phyloP scores from a whole-genome alignment of 129 eudicot genomes.

The Tagetes patula region DNA sequence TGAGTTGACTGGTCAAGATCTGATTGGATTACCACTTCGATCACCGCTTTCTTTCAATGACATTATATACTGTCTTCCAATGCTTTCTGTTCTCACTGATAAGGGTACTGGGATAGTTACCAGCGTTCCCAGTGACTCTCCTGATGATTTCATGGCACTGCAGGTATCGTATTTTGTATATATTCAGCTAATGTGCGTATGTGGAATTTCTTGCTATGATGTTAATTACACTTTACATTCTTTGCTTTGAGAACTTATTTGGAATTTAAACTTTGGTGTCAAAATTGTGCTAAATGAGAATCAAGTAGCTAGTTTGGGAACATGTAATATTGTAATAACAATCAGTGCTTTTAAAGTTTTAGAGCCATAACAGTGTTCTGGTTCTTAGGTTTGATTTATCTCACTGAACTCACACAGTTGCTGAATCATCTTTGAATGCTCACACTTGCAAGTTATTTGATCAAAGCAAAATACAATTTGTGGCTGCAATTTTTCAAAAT shows the following conservation, averaged over 20 bases:
- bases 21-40: constrained; percentile 73
- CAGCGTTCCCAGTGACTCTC: constrained; percentile 92
- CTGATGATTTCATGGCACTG: constrained; percentile 83
- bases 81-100: constrained; percentile 82
- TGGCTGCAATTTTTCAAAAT: background rate
- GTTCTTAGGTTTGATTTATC: background rate
- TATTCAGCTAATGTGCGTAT: background rate
- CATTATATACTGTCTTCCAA: constrained; percentile 72
- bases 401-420: background rate
- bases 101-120: constrained; percentile 93
- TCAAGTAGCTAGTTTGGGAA: constrained; percentile 1
- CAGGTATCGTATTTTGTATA: constrained; percentile 35
- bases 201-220: constrained; percentile 2
- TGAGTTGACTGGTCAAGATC: constrained; percentile 81
- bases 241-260: background rate
- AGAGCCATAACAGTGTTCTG: background rate
- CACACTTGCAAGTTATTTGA: too few relatives aligned
- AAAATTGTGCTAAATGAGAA: background rate
- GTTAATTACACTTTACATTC: constrained; percentile 2
- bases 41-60: constrained; percentile 69
- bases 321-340: constrained; percentile 1
- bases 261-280: background rate
- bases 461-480: background rate
- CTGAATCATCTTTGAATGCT: background rate
- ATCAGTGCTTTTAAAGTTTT: background rate